Evolutionary conservation across 768 basidiomycete genomes (phyloP).

Genomic region (Atractiella rhizophila): DNA sequence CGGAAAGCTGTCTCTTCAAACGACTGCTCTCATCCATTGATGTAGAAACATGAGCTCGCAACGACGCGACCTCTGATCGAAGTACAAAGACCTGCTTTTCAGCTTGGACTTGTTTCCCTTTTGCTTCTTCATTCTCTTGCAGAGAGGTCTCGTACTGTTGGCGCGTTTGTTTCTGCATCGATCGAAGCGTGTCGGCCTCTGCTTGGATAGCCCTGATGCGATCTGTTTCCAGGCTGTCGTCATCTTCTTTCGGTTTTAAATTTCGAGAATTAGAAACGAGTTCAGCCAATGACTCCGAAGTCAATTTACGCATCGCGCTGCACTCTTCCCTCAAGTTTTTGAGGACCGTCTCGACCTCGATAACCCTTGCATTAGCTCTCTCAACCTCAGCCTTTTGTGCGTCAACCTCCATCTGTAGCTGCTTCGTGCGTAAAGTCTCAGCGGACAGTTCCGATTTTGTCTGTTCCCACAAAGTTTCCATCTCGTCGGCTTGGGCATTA

Average conservation of each 20-base stretch:
- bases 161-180: conserved; percentile 9
- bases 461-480: conserved; percentile 45
- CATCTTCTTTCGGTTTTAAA: neutral
- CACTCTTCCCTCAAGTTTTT: conserved; percentile 9
- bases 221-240: neutral
- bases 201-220: conserved; percentile 9
- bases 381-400: neutral
- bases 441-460: conserved; percentile 41
- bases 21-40: conserved; percentile 43
- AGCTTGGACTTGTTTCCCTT: conserved; percentile 19
- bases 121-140: conserved; percentile 8
- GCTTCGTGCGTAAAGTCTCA: conserved; percentile 8
- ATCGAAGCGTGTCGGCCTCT: conserved; percentile 6
- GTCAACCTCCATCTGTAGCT: conserved; percentile 11
- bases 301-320: conserved; percentile 9
- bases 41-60: conserved; percentile 46
- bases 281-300: conserved; percentile 10
- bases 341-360: conserved; percentile 12
- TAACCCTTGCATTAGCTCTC: neutral
- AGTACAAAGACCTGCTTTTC: conserved; percentile 56
- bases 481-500: conserved; percentile 48
- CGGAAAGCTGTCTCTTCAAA: conserved; percentile 40
- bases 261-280: conserved; percentile 1
- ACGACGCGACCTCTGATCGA: conserved; percentile 51
- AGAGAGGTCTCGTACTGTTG: neutral